phyloP scores from a whole-genome alignment of 1,284 basidiomycete species.

The Cutaneotrichosporon dermatis region DNA sequence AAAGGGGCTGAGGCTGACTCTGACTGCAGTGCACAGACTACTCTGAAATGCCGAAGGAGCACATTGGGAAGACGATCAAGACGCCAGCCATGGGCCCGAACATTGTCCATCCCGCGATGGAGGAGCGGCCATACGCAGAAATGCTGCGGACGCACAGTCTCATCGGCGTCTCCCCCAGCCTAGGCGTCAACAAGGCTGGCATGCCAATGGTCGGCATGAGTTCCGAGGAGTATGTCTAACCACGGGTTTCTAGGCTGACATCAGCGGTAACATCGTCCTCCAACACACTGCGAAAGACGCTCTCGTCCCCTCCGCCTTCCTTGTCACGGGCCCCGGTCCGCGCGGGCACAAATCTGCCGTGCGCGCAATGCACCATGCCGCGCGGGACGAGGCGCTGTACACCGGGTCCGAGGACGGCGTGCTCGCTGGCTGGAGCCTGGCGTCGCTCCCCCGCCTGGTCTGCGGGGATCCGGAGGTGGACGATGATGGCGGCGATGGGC shows the following conservation, averaged over 20 bases:
- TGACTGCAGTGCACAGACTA: conserved; percentile 30
- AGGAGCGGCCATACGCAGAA: conserved; percentile 31
- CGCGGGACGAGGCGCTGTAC: conserved; percentile 44
- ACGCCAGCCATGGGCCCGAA: conserved; percentile 23
- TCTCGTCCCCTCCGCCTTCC: conserved; percentile 41
- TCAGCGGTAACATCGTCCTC: conserved; percentile 46
- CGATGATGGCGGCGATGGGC: conserved; percentile 37
- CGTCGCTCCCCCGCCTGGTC: conserved; percentile 29
- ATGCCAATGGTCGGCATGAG: conserved; percentile 40
- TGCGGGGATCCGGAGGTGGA: conserved; percentile 43
- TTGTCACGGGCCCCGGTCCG: conserved; percentile 34
- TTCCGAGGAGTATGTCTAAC: conserved; percentile 40
- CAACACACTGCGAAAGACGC: conserved; percentile 29
- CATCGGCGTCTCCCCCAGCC: conserved; percentile 40
- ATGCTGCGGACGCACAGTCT: conserved; percentile 40
- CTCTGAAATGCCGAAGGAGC: conserved; percentile 24
- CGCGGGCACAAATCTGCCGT: conserved; percentile 48
- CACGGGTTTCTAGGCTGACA: background rate
- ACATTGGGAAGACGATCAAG: conserved; percentile 35
- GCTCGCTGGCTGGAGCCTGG: conserved; percentile 47
- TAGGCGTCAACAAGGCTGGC: conserved; percentile 39
- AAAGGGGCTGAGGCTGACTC: background rate
- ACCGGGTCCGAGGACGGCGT: conserved; percentile 50
- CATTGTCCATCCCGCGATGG: conserved; percentile 28
- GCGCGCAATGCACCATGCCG: conserved; percentile 43